Percentiles rank a stretch among this genome's conserved stretches.
phyloP scores from a whole-genome alignment of 768 basidiomycete genomes.

The Mrakia blollopis region DNA sequence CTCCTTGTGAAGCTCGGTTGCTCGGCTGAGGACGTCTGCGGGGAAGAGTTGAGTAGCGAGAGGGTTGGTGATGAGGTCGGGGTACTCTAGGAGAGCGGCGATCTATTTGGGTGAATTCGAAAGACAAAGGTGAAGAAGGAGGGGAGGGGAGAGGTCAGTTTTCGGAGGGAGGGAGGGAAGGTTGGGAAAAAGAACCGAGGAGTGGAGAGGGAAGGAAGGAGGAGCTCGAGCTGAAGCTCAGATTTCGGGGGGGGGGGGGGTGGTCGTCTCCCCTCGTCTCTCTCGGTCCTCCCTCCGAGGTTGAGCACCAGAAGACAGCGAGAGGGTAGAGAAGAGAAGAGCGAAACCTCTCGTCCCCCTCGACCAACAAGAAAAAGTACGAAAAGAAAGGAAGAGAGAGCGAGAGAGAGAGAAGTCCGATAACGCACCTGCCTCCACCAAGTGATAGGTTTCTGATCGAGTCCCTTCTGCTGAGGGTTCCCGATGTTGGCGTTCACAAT shows the following conservation, averaged over 20 bases:
- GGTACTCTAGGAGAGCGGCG: constrained; percentile 87
- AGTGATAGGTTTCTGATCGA: constrained; percentile 88
- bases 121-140: not conserved
- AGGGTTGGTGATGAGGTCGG: constrained; percentile 70
- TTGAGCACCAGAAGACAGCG: not conserved
- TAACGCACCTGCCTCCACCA: constrained; percentile 76
- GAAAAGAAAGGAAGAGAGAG: not conserved
- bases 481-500: constrained; percentile 96
- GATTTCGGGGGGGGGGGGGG: not conserved
- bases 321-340: not conserved
- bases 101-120: constrained; percentile 58
- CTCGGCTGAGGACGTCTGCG: constrained; percentile 73
- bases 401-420: not conserved
- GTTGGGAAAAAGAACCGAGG: not conserved
- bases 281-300: not conserved
- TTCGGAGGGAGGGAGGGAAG: not conserved
- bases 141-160: not conserved
- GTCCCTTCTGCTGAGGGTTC: constrained; percentile 91
- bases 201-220: not conserved
- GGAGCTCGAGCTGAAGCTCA: not conserved
- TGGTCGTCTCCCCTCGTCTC: not conserved
- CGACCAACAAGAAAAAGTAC: not conserved
- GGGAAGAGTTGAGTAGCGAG: constrained; percentile 66
- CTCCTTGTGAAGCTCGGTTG: constrained; percentile 69
- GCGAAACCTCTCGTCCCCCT: not conserved